Evolutionary conservation across 208 protist species (phyloP).

Genomic region (Acanthamoeba rhysodes): DNA sequence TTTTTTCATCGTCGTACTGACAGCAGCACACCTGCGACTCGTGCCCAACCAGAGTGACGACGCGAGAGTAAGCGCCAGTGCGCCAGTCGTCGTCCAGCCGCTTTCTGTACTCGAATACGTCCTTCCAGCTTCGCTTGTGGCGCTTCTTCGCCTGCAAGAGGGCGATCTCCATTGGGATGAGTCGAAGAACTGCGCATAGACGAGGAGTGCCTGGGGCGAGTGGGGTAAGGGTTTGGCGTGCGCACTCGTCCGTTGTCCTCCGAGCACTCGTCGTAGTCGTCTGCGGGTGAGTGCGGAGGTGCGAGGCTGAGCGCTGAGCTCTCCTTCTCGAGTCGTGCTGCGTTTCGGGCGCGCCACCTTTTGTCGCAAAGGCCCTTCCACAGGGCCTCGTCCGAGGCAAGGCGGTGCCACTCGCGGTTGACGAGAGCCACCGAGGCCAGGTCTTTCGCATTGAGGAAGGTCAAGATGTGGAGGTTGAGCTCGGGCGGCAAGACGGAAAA

Average conservation of each 20-base stretch:
- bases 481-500: constrained; percentile 57
- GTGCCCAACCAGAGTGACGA: constrained; percentile 22
- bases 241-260: constrained; percentile 4
- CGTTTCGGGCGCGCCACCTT: background rate
- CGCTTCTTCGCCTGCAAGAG: constrained; percentile 50
- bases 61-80: constrained; percentile 35
- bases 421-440: constrained; percentile 32
- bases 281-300: background rate
- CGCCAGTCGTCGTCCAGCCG: constrained; percentile 65
- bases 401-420: constrained; percentile 15
- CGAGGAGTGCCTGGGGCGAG: too few relatives aligned
- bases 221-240: background rate
- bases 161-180: background rate
- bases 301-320: background rate
- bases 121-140: constrained; percentile 42
- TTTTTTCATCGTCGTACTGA: constrained; percentile 69
- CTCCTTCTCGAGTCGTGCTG: background rate
- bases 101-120: constrained; percentile 43
- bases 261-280: constrained; percentile 19
- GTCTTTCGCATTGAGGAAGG: constrained; percentile 57
- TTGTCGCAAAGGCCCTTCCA: constrained; percentile 53
- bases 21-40: constrained; percentile 65
- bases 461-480: constrained; percentile 66
- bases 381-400: constrained; percentile 56
- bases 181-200: too few relatives aligned